Percentiles rank a stretch among this genome's conserved stretches.
These are phyloP conservation scores for Lyophyllum shimeji DNA, from an alignment of 768 basidiomycete species.

Conservation along the genomic window DNA sequence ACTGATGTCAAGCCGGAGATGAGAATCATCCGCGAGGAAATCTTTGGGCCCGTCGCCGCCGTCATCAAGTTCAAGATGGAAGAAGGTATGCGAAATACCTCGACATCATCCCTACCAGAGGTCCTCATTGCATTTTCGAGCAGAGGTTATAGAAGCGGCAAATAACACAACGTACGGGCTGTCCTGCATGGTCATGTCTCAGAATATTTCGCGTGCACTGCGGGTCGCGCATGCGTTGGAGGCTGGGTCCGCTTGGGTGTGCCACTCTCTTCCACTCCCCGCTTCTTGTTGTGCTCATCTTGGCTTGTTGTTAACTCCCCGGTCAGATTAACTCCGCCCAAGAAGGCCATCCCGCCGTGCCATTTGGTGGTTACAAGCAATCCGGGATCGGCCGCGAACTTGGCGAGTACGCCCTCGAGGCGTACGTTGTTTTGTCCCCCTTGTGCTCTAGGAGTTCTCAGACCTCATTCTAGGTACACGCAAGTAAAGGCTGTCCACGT, in stretches of 20 bases:
- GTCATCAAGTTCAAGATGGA: slow-evolving; percentile 54
- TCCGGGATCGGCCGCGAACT: slow-evolving; percentile 80
- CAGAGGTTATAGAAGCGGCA: not conserved
- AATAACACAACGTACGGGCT: slow-evolving; percentile 62
- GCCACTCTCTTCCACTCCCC: not conserved
- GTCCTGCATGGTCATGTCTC: slow-evolving; percentile 83
- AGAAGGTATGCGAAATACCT: not conserved
- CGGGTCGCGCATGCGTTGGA: slow-evolving; percentile 65
- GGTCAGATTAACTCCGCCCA: not conserved
- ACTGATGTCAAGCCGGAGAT: slow-evolving; percentile 56
- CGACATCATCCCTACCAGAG: not conserved
- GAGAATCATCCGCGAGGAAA: slow-evolving; percentile 63
- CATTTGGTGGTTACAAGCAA: slow-evolving; percentile 88
- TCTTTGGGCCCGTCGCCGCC: slow-evolving; percentile 70
- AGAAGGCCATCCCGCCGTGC: slow-evolving; percentile 32
- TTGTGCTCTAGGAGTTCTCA: not conserved
- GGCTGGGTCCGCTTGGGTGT: not conserved
- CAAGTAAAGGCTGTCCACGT: not conserved
- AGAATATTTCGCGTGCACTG: slow-evolving; percentile 74
- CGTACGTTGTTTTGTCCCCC: not conserved
- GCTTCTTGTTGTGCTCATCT: not conserved
- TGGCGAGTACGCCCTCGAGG: slow-evolving; percentile 67
- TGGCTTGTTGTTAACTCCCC: not conserved
- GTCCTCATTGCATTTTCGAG: not conserved
- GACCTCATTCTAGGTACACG: not conserved